These are phyloP conservation scores for Arabidopsis thaliana DNA, from an alignment of 345 rosid genomes.

Conservation along the genomic window DNA sequence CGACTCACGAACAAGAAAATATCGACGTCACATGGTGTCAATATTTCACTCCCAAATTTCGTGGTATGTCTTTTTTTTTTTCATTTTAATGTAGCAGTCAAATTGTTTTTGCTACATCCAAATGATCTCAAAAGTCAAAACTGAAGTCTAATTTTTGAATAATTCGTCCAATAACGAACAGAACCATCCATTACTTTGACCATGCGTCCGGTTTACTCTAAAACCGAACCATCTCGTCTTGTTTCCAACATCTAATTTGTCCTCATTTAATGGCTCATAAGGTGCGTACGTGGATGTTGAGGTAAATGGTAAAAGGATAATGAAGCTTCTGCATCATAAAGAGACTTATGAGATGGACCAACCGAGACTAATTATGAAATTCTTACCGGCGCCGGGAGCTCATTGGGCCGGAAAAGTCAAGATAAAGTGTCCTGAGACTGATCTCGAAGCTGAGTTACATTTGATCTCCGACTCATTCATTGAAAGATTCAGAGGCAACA, in stretches of 20 bases:
- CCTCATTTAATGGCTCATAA: conserved; percentile 33
- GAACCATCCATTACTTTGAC: not conserved
- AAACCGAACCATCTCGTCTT: not conserved
- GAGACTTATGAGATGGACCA: conserved; percentile 84
- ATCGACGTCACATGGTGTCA: conserved; percentile 70
- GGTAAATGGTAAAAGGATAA: conserved; percentile 61
- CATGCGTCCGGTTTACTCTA: not conserved
- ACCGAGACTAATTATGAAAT: conserved; percentile 60
- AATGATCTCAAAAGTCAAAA: not conserved
- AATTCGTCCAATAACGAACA: not conserved
- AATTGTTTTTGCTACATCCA: not conserved
- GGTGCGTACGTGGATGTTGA: conserved; percentile 74
- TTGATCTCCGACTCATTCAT: conserved; percentile 55
- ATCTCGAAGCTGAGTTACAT: conserved; percentile 71
- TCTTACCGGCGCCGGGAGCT: conserved; percentile 61
- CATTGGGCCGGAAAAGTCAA: conserved; percentile 73
- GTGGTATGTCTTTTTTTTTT: conserved; percentile 50
- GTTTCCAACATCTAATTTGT: not conserved
- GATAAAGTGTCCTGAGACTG: conserved; percentile 63
- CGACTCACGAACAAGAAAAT: conserved; percentile 65
- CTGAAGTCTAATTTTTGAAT: not conserved
- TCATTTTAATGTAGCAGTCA: not conserved
- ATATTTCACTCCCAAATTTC: conserved; percentile 61
- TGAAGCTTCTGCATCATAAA: conserved; percentile 58
- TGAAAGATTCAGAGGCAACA: conserved; percentile 48